phyloP scores from a whole-genome alignment of 345 rosid genomes.

The Hypericum androsaemum region DNA sequence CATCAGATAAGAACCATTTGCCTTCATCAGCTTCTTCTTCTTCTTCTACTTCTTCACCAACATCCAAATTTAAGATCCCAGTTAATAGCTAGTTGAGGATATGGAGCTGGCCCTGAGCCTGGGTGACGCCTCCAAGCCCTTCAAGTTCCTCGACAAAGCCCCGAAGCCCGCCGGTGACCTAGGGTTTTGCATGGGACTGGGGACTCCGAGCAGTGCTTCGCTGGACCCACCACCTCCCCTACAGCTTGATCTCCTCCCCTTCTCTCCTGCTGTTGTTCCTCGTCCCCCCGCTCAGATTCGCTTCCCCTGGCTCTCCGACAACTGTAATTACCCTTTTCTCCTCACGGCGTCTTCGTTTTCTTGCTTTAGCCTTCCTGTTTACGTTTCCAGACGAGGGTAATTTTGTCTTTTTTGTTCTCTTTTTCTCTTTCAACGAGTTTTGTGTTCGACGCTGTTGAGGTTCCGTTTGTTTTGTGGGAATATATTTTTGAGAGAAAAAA shows the following conservation, averaged over 20 bases:
- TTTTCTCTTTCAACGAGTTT: no score
- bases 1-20: no score
- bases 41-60: background rate
- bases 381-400: background rate
- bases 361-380: background rate
- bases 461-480: no score
- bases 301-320: constrained; percentile 62
- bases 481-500: no score
- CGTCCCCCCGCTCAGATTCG: constrained; percentile 32
- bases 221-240: constrained; percentile 22
- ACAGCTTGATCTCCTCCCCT: constrained; percentile 62
- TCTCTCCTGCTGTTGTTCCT: constrained; percentile 46
- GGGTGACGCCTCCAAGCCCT: constrained; percentile 60
- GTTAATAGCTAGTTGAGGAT: background rate
- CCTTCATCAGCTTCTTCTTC: background rate
- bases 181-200: constrained; percentile 58
- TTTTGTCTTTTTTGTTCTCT: background rate
- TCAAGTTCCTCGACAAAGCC: constrained; percentile 47
- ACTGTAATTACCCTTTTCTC: constrained; percentile 25
- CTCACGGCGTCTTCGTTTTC: background rate
- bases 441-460: no score
- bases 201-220: constrained; percentile 20
- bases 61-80: background rate
- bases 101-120: constrained; percentile 91
- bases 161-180: constrained; percentile 36